Evolutionary conservation across 805 yeast genomes (phyloP), one percentile per base, ranked within the genome.

Genomic region (Saturnispora dispora): DNA sequence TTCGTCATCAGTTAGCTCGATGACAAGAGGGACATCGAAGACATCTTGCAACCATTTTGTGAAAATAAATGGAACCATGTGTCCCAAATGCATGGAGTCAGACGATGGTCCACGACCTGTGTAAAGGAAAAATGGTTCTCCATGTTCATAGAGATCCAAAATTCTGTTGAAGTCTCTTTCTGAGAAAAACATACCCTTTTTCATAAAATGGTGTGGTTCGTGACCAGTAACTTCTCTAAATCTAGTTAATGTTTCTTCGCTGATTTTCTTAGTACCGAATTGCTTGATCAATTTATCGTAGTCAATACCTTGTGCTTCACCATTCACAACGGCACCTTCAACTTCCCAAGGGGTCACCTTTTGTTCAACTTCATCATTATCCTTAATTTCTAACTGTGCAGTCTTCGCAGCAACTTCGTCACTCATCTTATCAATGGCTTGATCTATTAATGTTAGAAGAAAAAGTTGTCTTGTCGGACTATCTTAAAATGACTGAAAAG

Each of bases 21-120:
- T 82, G 37, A 93, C 95, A 56, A 93, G 75, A 20, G 99, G 98
- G 53, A 81, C 96, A 65, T 93, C 98, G 66, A 93, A 93, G 2
- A 91, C 98, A 45, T 91, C 97, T 69, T 93, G 99, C 61, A 93
- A 76, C 98, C 98, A 93, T 69, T 90, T 89, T 52, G 99, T 93
- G 74, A 93, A 93, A 32, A 85, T 69, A 65, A 93, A 93, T 17
- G 99, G 99, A 54, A 90, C 78, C 89, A 91, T 83, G 69, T 93
- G 99, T 49, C 99, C 99, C 71, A 93, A 75, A 67, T 93, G 99
- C 87, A 93, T 84, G 20, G 93, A 84, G 60, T 85, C 96, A 41
- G 90, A 81, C 1, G 96, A 86, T 36, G 99, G 98, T 5, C 99
- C 99, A 67, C 99, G 80, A 39, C 99, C 99, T 15, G 99, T 93